Evolutionary conservation across 2,329 filamentous ascomycete species (phyloP).

Genomic region (Venturia carpophila): DNA sequence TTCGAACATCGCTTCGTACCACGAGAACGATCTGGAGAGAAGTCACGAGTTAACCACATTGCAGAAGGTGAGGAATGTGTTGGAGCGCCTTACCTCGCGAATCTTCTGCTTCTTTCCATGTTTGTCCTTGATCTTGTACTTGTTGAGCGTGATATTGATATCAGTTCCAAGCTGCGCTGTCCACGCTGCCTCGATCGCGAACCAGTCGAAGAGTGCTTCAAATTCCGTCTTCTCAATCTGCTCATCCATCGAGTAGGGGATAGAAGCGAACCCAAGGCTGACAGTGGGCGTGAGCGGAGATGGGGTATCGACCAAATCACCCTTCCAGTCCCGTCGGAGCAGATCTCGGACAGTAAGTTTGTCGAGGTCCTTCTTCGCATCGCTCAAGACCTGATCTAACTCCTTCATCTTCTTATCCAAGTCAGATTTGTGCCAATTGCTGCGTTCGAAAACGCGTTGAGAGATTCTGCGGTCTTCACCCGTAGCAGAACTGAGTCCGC

Average conservation of each 20-base stretch:
- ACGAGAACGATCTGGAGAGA: conserved; percentile 34
- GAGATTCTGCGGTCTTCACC: conserved; percentile 34
- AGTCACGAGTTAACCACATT: background rate
- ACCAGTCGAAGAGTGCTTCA: conserved; percentile 42
- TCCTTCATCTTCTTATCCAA: conserved; percentile 38
- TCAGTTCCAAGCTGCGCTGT: conserved; percentile 39
- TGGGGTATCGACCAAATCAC: conserved; percentile 40
- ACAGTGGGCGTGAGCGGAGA: conserved; percentile 41
- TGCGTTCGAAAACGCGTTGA: conserved; percentile 35
- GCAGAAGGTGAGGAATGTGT: background rate
- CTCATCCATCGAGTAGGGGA: conserved; percentile 40
- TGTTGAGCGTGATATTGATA: conserved; percentile 39
- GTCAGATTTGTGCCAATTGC: conserved; percentile 35
- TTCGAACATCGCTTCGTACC: conserved; percentile 39
- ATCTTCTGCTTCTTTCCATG: conserved; percentile 38
- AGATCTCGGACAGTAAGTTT: conserved; percentile 38
- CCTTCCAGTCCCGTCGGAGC: conserved; percentile 42
- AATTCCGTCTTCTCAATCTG: conserved; percentile 42
- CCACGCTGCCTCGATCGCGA: conserved; percentile 42
- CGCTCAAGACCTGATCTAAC: conserved; percentile 34
- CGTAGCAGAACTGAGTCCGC: conserved; percentile 35
- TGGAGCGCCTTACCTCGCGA: conserved; percentile 25
- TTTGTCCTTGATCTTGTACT: conserved; percentile 37
- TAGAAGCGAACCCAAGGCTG: conserved; percentile 39
- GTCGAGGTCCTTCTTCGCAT: conserved; percentile 38